Conservation (phyloP, 805 yeast species). For the Vanderwaltozyma tropicalis region DNA sequence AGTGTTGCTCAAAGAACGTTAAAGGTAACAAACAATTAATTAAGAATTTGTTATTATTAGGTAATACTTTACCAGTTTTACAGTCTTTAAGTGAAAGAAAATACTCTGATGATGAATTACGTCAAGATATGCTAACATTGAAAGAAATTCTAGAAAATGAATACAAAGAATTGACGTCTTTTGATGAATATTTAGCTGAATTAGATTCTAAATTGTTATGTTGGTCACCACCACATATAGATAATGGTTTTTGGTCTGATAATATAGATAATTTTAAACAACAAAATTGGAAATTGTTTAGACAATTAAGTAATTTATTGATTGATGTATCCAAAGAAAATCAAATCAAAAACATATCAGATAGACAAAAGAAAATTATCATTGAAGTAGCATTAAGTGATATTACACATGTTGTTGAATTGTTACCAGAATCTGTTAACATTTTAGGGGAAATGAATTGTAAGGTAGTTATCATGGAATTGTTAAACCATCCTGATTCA, state of each 20-base stretch:
- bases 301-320: conserved; percentile 47
- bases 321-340: conserved; percentile 24
- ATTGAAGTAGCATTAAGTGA: conserved; percentile 62
- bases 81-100: conserved; percentile 71
- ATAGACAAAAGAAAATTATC: conserved; percentile 25
- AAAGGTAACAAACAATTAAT: conserved; percentile 37
- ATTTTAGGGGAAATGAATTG: conserved; percentile 46
- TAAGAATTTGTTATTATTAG: conserved; percentile 59
- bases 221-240: conserved; percentile 90
- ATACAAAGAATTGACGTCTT: conserved; percentile 72
- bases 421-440: conserved; percentile 50
- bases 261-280: conserved; percentile 69
- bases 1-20: conserved; percentile 37
- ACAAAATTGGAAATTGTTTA: conserved; percentile 62
- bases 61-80: conserved; percentile 61
- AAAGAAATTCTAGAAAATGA: conserved; percentile 55
- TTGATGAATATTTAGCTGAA: conserved; percentile 86
- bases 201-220: conserved; percentile 64
- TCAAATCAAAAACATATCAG: conserved; percentile 27
- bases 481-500: conserved; percentile 69
- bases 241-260: conserved; percentile 82
- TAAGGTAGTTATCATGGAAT: conserved; percentile 74
- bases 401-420: conserved; percentile 48
- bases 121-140: conserved; percentile 54
- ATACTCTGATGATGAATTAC: conserved; percentile 89